Percentiles rank a stretch among this genome's conserved stretches.
These are phyloP conservation scores for Sporormia fimetaria DNA, from an alignment of 495 filamentous ascomycete species.

Conservation along the genomic window DNA sequence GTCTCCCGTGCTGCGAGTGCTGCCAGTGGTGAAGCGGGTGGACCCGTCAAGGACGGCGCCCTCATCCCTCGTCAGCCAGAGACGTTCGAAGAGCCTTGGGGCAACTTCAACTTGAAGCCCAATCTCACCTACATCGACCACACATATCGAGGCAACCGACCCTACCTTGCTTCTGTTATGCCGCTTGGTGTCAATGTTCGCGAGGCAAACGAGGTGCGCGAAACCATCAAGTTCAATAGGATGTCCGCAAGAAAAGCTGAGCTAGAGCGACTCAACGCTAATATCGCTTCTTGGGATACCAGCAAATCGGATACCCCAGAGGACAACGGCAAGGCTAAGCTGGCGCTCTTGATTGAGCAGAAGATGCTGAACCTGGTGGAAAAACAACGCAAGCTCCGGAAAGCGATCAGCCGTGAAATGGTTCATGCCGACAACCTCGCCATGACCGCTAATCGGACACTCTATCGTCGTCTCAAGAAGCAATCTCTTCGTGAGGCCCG, in stretches of 20 bases:
- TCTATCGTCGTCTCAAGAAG: conserved; percentile 91
- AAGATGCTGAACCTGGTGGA: conserved; percentile 72
- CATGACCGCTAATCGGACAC: conserved; percentile 82
- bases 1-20: conserved; percentile 29
- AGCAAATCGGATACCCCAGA: conserved; percentile 56
- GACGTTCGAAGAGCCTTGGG: conserved; percentile 57
- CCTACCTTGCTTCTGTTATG: conserved; percentile 74
- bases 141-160: conserved; percentile 53
- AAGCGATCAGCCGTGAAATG: conserved; percentile 77
- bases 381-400: conserved; percentile 75
- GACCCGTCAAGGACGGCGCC: conserved; percentile 2
- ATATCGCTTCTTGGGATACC: conserved; percentile 72
- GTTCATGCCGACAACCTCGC: conserved; percentile 87
- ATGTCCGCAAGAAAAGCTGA: conserved; percentile 73
- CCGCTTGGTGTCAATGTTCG: conserved; percentile 69
- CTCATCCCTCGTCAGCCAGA: conserved; percentile 33
- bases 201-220: conserved; percentile 65
- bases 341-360: conserved; percentile 84
- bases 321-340: conserved; percentile 70
- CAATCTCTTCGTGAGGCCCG: conserved; percentile 90
- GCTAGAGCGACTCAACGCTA: conserved; percentile 68
- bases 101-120: conserved; percentile 35
- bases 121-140: conserved; percentile 73
- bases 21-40: conserved; percentile 14
- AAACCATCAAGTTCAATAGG: conserved; percentile 78